Evolutionary conservation across 2,329 filamentous ascomycete species (phyloP).

Genomic region (Ceratocystis papillata): DNA sequence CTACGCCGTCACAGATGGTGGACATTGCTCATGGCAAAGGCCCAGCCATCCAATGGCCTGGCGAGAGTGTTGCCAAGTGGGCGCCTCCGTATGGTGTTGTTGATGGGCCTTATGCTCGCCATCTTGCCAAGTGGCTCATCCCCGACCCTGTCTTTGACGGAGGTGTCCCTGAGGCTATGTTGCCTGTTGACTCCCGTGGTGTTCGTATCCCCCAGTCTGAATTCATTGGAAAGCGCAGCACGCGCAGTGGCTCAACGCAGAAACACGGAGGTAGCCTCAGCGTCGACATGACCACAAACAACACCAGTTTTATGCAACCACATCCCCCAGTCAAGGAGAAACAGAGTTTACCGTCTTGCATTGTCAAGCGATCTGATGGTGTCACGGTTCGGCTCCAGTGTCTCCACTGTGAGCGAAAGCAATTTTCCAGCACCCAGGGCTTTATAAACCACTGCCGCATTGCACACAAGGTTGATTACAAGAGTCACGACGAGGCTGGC

Average conservation of each 20-base stretch:
- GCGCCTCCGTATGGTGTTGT: conserved; percentile 82
- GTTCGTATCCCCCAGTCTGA: conserved; percentile 60
- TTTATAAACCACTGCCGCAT: conserved; percentile 99
- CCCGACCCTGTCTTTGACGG: conserved; percentile 81
- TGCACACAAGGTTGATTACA: conserved; percentile 83
- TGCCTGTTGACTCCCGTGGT: conserved; percentile 44
- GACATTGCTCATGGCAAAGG: conserved; percentile 66
- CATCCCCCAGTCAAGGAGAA: conserved; percentile 69
- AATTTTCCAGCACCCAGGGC: conserved; percentile 95
- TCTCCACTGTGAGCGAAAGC: conserved; percentile 73
- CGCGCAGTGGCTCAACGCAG: conserved; percentile 35
- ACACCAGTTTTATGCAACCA: not conserved
- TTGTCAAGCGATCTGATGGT: conserved; percentile 77
- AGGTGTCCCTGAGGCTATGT: conserved; percentile 39
- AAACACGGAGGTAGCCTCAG: conserved; percentile 41
- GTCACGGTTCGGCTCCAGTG: conserved; percentile 84
- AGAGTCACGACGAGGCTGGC: conserved; percentile 90
- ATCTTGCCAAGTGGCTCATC: conserved; percentile 93
- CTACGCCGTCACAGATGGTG: conserved; percentile 55
- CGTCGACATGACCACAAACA: conserved; percentile 24
- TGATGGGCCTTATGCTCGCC: conserved; percentile 84
- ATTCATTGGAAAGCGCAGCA: conserved; percentile 41
- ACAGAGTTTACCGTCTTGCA: conserved; percentile 55
- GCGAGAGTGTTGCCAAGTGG: conserved; percentile 59
- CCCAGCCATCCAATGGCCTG: conserved; percentile 52